These are phyloP conservation scores for Eucalyptus sp. DNA, from an alignment of 345 rosid species.

Conservation along the genomic window DNA sequence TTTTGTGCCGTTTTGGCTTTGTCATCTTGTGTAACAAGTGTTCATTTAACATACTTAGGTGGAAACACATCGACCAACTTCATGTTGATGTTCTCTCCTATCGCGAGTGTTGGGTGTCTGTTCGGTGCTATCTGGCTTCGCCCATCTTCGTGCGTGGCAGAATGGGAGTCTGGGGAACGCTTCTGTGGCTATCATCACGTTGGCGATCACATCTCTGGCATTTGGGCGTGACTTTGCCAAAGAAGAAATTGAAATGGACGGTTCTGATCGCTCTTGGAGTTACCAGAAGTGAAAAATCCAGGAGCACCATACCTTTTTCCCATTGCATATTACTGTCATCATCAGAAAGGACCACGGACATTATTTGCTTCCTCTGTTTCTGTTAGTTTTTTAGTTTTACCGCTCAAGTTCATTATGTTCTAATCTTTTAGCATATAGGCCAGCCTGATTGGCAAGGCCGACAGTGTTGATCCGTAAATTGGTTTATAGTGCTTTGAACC, in stretches of 20 bases:
- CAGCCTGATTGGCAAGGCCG: not conserved
- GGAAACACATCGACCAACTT: conserved; percentile 9
- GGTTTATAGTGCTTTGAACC: not conserved
- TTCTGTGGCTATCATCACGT: conserved; percentile 9
- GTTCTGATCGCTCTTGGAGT: not conserved
- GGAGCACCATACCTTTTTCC: not conserved
- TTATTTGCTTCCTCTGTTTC: not conserved
- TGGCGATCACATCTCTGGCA: conserved; percentile 16
- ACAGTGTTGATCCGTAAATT: not conserved
- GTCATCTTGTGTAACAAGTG: not conserved
- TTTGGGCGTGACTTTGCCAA: conserved; percentile 10
- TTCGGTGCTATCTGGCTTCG: conserved; percentile 4
- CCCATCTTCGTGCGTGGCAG: conserved; percentile 12
- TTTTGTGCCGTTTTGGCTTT: not conserved
- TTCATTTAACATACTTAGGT: conserved; percentile 1
- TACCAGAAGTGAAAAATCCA: not conserved
- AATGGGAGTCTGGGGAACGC: conserved; percentile 6
- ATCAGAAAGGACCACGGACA: not conserved
- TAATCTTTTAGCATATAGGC: not conserved
- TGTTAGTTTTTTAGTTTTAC: not conserved
- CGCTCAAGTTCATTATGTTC: not conserved
- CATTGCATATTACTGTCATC: not conserved
- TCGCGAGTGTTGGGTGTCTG: not conserved
- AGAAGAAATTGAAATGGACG: not conserved
- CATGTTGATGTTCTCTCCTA: not conserved